Base-by-base conservation (phyloP, 2,329 filamentous ascomycete genomes). In the Alternaria sp. region DNA sequence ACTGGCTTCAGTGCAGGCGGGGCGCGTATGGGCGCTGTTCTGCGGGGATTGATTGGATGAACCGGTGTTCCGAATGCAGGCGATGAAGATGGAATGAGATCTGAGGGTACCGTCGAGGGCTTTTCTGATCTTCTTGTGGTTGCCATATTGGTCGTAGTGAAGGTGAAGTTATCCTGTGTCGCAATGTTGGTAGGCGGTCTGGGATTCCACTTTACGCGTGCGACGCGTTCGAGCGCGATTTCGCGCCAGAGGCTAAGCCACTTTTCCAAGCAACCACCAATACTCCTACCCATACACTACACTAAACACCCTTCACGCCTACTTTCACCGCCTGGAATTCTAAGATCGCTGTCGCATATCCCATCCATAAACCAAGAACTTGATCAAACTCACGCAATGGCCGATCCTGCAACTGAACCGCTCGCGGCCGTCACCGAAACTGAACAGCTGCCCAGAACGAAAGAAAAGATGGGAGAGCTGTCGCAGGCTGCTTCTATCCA, bases 11-110 rank as follows among this genome's bases (percentile, higher is more conserved):
- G 78, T 7, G 73, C 75, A 34, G 81, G 79, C 50, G 82, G 80
- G 62, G 80, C 78, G 51, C 78, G 78, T 24, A 79, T 76, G 6
- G 78, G 74, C 28, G 77, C 73, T 36, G 73, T 76, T 49, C 73
- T 66, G 66, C 75, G 74, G 14, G 89, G 86, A 68, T 85, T 86
- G 51, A 95, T 85, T 42, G 93, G 91, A 75, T 95, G 90, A 41
- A 88, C 86, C 1, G 93, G 93, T 2, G 93, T 97, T 50, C 87
- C 92, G 78, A 97, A 97, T 39, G 90, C 92, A 8, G 93, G 92
- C 21, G 93, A 97, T 0, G 93, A 96, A 0, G 93, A 97, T 4
- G 92, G 92, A 60, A 95, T 88, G 40, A 85, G 84, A 50, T 90
- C 88, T 3, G 70, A 58, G 10, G 70, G 57, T 3, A 71, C 61